phyloP scores from a whole-genome alignment of 1,284 basidiomycete species.

The Anthracocystis setariae region DNA sequence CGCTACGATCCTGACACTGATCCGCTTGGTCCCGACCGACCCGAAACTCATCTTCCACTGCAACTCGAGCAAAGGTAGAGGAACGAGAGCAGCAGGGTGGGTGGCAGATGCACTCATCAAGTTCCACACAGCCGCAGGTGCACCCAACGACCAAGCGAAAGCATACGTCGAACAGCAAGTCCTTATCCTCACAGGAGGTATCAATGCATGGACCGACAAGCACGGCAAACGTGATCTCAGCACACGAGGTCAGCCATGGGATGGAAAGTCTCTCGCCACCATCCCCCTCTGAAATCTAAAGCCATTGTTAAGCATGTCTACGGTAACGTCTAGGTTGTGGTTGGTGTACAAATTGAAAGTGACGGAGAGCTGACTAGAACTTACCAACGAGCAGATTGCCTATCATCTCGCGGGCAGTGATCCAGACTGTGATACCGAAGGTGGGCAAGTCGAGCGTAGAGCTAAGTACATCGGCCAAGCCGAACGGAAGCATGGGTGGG shows the following conservation, averaged over 20 bases:
- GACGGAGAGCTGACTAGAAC: slow-evolving; percentile 11
- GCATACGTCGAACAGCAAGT: slow-evolving; percentile 35
- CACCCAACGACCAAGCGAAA: slow-evolving; percentile 16
- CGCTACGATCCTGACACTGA: slow-evolving; percentile 57
- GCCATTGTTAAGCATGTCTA: no score
- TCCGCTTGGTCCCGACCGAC: slow-evolving; percentile 56
- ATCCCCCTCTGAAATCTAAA: slow-evolving; percentile 43
- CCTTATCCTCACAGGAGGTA: slow-evolving; percentile 62
- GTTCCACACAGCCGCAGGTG: slow-evolving; percentile 13
- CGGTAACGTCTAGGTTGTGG: no score
- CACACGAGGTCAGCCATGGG: slow-evolving; percentile 38
- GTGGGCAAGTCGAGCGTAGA: slow-evolving; percentile 90
- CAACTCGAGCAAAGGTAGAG: slow-evolving; percentile 60
- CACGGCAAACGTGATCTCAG: slow-evolving; percentile 37
- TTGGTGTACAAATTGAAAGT: no score
- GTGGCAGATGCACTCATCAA: slow-evolving; percentile 58
- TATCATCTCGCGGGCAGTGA: slow-evolving; percentile 74
- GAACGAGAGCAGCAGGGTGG: slow-evolving; percentile 63
- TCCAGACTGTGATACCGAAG: slow-evolving; percentile 79
- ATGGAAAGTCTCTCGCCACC: slow-evolving; percentile 31
- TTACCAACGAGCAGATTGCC: slow-evolving; percentile 57
- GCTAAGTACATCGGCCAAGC: slow-evolving; percentile 82
- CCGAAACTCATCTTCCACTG: slow-evolving; percentile 66
- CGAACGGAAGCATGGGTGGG: slow-evolving; percentile 77
- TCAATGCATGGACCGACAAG: slow-evolving; percentile 53